These are phyloP conservation scores for Samsoniella hepiali DNA, from an alignment of 2,329 filamentous ascomycete genomes.

Conservation along the genomic window DNA sequence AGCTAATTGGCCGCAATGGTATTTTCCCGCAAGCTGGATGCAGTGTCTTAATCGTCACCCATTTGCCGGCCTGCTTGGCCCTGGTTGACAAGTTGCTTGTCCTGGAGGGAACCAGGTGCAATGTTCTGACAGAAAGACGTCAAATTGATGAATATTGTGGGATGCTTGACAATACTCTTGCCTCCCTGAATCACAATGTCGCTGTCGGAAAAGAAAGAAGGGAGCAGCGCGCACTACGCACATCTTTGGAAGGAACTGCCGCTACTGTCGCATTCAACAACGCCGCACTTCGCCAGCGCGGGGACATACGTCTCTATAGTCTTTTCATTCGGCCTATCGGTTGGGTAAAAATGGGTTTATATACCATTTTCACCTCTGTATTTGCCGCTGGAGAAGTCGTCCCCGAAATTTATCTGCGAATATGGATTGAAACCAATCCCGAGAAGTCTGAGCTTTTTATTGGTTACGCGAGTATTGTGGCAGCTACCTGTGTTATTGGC, in stretches of 20 bases:
- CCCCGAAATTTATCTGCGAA: background rate
- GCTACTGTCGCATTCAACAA: background rate
- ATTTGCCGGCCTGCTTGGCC: background rate
- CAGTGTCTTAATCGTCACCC: background rate
- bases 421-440: background rate
- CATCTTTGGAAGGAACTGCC: background rate
- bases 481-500: background rate
- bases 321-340: constrained; percentile 5
- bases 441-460: background rate
- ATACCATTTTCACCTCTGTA: background rate
- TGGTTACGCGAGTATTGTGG: background rate
- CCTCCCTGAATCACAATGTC: background rate
- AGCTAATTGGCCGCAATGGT: background rate
- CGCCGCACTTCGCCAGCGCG: background rate
- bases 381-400: background rate
- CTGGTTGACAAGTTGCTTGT: background rate
- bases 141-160: background rate
- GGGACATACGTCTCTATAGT: background rate
- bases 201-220: background rate
- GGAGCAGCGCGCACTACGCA: background rate
- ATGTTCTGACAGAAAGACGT: background rate
- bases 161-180: background rate
- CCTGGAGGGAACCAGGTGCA: background rate
- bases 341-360: background rate
- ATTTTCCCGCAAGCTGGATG: background rate